Percentiles rank a stretch among this genome's conserved stretches.
phyloP scores from a whole-genome alignment of 1,284 basidiomycete species.

The Clitocybe nebularis region DNA sequence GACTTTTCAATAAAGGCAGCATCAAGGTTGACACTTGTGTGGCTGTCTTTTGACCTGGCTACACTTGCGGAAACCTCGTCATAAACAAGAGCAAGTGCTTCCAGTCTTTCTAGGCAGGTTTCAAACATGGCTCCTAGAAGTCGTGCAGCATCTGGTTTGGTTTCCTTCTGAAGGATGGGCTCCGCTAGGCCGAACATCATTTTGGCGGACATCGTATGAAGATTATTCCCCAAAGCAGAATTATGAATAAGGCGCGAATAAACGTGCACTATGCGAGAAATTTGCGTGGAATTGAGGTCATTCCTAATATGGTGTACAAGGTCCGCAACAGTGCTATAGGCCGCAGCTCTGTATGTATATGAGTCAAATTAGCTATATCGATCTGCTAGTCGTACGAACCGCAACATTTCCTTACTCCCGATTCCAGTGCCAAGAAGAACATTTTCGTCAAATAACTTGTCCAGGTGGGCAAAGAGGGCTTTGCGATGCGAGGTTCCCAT shows the following conservation, averaged over 20 bases:
- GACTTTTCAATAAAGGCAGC: slow-evolving; percentile 70
- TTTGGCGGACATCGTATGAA: slow-evolving; percentile 93
- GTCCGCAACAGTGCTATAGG: slow-evolving; percentile 90
- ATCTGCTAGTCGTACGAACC: slow-evolving; percentile 35
- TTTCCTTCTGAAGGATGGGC: slow-evolving; percentile 74
- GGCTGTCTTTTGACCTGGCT: slow-evolving; percentile 47
- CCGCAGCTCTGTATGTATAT: slow-evolving; percentile 64
- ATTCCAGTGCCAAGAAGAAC: slow-evolving; percentile 87
- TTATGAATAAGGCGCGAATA: slow-evolving; percentile 93
- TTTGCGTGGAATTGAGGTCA: slow-evolving; percentile 79
- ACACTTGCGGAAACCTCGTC: slow-evolving; percentile 49
- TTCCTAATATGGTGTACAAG: slow-evolving; percentile 88
- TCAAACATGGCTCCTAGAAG: slow-evolving; percentile 79
- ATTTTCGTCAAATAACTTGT: slow-evolving; percentile 88
- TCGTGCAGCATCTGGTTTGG: slow-evolving; percentile 60
- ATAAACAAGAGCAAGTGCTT: slow-evolving; percentile 72
- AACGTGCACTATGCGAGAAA: slow-evolving; percentile 79
- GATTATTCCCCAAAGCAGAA: slow-evolving; percentile 73
- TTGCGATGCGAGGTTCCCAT: slow-evolving; percentile 79
- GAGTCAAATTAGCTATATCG: slow-evolving; percentile 5
- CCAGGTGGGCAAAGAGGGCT: slow-evolving; percentile 81
- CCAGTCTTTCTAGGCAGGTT: slow-evolving; percentile 84
- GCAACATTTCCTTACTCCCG: slow-evolving; percentile 79
- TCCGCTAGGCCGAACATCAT: slow-evolving; percentile 91
- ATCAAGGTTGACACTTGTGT: slow-evolving; percentile 39